Conservation (phyloP, 805 yeast genomes). For the Candida khao-thaluensis region DNA sequence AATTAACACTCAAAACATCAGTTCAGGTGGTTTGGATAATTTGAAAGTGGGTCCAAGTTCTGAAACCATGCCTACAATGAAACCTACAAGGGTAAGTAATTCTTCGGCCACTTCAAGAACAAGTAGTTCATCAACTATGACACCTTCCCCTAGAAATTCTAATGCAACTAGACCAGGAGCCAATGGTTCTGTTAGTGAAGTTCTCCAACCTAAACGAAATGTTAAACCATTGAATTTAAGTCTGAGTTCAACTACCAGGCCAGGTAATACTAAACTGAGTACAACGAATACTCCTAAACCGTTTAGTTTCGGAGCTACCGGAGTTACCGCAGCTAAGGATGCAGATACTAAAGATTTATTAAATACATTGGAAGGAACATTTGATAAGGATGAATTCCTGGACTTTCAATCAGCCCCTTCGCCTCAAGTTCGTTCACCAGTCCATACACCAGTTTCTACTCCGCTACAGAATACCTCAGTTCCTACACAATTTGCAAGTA, state of each 20-base stretch:
- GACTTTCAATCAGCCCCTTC: constrained; percentile 18
- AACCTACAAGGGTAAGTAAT: constrained; percentile 18
- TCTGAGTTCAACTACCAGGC: too few species aligned
- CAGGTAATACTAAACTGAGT: too few species aligned
- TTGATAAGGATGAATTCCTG: constrained; percentile 15
- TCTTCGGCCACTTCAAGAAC: constrained; percentile 2
- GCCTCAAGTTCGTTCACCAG: neutral
- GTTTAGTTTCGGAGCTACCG: constrained; percentile 25
- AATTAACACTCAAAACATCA: constrained; percentile 21
- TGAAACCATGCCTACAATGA: constrained; percentile 23
- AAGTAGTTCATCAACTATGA: constrained; percentile 5
- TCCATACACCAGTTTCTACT: too few species aligned
- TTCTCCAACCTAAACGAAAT: constrained; percentile 11
- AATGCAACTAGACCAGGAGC: too few species aligned
- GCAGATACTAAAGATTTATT: constrained; percentile 19
- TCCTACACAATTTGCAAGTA: neutral
- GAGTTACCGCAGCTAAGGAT: too few species aligned
- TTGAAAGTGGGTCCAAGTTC: constrained; percentile 12
- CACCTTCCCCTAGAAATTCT: too few species aligned
- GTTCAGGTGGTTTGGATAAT: constrained; percentile 12
- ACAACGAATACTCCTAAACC: constrained; percentile 7
- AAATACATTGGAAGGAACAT: constrained; percentile 26
- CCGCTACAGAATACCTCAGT: too few species aligned
- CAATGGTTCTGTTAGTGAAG: too few species aligned
- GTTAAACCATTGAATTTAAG: constrained; percentile 14